These are phyloP conservation scores for Colletotrichum sp. DNA, from an alignment of 2,329 filamentous ascomycete species.

Conservation along the genomic window DNA sequence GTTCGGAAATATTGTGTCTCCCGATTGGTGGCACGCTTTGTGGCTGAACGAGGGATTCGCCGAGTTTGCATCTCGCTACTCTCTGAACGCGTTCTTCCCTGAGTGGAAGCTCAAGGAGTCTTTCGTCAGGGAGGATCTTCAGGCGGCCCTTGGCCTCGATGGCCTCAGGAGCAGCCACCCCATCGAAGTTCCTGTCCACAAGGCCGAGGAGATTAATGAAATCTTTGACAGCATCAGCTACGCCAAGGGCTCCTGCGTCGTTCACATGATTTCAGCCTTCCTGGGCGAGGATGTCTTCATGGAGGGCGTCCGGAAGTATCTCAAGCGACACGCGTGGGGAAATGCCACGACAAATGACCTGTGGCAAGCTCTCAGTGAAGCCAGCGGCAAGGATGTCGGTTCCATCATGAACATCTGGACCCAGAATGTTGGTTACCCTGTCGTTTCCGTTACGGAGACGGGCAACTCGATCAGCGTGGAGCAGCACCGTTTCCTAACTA, in stretches of 20 bases:
- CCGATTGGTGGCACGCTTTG: constrained; percentile 98
- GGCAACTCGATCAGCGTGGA: constrained; percentile 81
- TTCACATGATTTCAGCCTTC: constrained; percentile 97
- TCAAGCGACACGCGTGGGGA: constrained; percentile 96
- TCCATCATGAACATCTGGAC: constrained; percentile 96
- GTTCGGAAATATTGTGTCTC: constrained; percentile 97
- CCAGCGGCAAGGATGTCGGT: constrained; percentile 89
- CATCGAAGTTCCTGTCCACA: constrained; percentile 95
- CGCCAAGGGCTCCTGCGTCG: constrained; percentile 92
- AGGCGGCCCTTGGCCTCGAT: constrained; percentile 85
- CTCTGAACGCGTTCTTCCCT: constrained; percentile 92
- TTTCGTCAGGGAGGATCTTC: constrained; percentile 91
- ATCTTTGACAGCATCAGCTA: constrained; percentile 99
- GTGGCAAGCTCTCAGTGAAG: constrained; percentile 86
- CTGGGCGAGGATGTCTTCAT: constrained; percentile 92
- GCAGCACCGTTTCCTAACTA: constrained; percentile 94
- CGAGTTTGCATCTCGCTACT: constrained; percentile 58
- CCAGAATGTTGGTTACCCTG: constrained; percentile 93
- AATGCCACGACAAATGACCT: constrained; percentile 93
- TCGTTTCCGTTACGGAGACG: constrained; percentile 79
- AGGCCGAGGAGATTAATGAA: constrained; percentile 95
- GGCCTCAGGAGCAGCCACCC: constrained; percentile 94
- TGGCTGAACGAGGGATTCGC: constrained; percentile 97
- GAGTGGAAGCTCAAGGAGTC: constrained; percentile 99
- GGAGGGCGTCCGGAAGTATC: constrained; percentile 86